A percentile compares a stretch with the other conserved stretches of the same genome.
Evolutionary conservation across 257 asterid genomes (phyloP).

Genomic region (Lithospermum erythrorhizon): DNA sequence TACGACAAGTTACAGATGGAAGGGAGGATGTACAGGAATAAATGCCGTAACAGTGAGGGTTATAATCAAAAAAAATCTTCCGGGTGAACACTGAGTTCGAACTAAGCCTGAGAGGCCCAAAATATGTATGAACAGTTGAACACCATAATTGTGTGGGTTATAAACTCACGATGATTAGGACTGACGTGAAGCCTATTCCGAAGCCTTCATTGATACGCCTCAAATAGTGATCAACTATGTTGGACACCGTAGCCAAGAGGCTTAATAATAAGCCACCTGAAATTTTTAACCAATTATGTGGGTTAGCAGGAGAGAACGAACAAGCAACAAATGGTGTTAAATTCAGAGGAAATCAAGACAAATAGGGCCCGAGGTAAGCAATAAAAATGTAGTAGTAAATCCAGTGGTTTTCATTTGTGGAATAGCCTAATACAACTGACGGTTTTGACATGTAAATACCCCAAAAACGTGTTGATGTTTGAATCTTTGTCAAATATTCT

Average conservation of each 20-base stretch:
- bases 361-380: too few species aligned
- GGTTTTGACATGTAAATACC: conserved; percentile 31
- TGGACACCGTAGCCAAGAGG: conserved; percentile 73
- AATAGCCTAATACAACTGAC: conserved; percentile 1
- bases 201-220: conserved; percentile 78
- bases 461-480: conserved; percentile 98
- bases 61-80: neutral
- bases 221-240: conserved; percentile 73
- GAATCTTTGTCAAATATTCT: conserved; percentile 86
- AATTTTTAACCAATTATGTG: conserved; percentile 7
- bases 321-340: neutral
- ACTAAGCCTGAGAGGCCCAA: neutral
- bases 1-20: neutral
- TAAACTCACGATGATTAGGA: conserved; percentile 78
- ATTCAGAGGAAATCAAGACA: too few species aligned
- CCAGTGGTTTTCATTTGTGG: neutral
- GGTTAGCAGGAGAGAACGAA: neutral
- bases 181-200: conserved; percentile 88
- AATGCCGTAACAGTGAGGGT: neutral
- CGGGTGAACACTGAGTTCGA: neutral
- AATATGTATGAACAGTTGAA: neutral
- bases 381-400: neutral
- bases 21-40: neutral
- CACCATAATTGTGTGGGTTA: neutral
- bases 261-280: conserved; percentile 92